phyloP scores from a whole-genome alignment of 2,329 filamentous ascomycete genomes.

The Hypoxylon sp. region DNA sequence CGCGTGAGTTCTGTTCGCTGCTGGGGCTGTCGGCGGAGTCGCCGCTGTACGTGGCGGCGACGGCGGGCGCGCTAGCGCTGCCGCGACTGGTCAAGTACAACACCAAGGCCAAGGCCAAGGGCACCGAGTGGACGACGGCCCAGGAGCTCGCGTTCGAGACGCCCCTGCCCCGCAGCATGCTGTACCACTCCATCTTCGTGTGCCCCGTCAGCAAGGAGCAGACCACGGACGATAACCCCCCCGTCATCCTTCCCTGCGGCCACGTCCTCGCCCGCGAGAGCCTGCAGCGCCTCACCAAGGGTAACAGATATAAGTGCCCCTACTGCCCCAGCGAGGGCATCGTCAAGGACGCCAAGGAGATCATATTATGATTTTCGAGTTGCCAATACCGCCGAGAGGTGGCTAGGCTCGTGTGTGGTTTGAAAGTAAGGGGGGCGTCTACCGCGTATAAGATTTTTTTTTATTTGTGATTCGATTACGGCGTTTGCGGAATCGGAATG shows the following conservation, averaged over 20 bases:
- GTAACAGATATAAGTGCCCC: conserved; percentile 88
- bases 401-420: not conserved
- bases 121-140: conserved; percentile 93
- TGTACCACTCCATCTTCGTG: conserved; percentile 97
- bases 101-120: conserved; percentile 85
- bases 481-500: not conserved
- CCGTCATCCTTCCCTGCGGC: conserved; percentile 96
- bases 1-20: conserved; percentile 91
- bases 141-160: conserved; percentile 88
- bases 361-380: conserved; percentile 66
- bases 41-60: conserved; percentile 91
- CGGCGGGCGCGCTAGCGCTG: conserved; percentile 90
- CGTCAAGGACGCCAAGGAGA: conserved; percentile 78
- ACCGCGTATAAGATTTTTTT: not conserved
- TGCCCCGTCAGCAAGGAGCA: conserved; percentile 98
- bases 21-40: conserved; percentile 91
- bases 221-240: conserved; percentile 90
- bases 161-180: conserved; percentile 68
- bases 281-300: conserved; percentile 82
- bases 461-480: not conserved
- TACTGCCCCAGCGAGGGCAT: conserved; percentile 92
- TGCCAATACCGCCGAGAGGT: conserved; percentile 21
- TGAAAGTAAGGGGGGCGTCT: not conserved
- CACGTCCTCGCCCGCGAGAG: conserved; percentile 93
- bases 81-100: conserved; percentile 91